Evolutionary conservation across 768 basidiomycete species (phyloP).

Genomic region (Butyriboletus loyo): DNA sequence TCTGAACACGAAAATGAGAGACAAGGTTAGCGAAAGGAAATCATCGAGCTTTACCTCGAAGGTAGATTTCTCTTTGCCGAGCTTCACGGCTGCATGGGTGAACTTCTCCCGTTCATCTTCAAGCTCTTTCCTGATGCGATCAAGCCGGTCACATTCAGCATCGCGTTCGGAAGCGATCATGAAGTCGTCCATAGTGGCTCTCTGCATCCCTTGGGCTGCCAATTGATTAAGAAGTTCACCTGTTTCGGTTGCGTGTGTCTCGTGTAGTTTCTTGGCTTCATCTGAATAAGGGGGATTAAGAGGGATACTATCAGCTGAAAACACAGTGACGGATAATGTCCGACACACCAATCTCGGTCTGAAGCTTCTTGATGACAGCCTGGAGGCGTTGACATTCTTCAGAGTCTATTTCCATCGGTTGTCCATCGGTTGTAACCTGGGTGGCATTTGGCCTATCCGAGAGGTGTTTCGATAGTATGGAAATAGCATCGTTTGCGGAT

Average conservation of each 20-base stretch:
- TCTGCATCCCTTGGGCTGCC: conserved; percentile 36
- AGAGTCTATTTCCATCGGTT: conserved; percentile 24
- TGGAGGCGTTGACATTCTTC: conserved; percentile 52
- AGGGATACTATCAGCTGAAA: conserved; percentile 6
- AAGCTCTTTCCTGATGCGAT: conserved; percentile 51
- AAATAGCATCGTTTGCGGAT: conserved; percentile 37
- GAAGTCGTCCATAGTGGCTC: conserved; percentile 41
- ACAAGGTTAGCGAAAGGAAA: not conserved
- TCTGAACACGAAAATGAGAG: conserved; percentile 37
- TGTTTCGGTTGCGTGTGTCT: conserved; percentile 41
- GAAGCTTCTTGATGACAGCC: conserved; percentile 47
- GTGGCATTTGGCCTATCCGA: conserved; percentile 11
- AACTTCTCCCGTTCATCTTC: conserved; percentile 65
- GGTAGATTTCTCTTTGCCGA: conserved; percentile 61
- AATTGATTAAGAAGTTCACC: conserved; percentile 58
- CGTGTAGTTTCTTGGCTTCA: conserved; percentile 45
- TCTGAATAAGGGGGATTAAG: conserved; percentile 31
- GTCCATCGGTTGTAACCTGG: conserved; percentile 13
- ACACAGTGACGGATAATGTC: not conserved
- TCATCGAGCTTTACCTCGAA: conserved; percentile 54
- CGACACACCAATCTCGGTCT: conserved; percentile 55
- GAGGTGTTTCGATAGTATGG: conserved; percentile 29
- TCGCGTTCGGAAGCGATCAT: conserved; percentile 53
- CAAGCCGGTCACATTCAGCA: conserved; percentile 52
- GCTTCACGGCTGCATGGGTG: conserved; percentile 57